Evolutionary conservation across 305 asterid genomes (phyloP).

Genomic region (Rubia occidens): DNA sequence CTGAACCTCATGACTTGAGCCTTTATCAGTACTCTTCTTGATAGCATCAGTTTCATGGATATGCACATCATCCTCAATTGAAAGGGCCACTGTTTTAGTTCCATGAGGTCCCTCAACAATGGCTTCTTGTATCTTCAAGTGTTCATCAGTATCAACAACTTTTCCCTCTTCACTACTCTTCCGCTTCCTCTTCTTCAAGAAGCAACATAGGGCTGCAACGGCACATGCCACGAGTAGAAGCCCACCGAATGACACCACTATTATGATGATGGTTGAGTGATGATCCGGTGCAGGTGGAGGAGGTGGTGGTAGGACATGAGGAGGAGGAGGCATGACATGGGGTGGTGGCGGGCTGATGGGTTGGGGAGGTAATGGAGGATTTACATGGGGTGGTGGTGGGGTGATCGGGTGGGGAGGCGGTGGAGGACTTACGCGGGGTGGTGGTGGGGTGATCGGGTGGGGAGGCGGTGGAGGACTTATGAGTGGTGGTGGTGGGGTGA

Average conservation of each 20-base stretch:
- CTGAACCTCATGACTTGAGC: conserved; percentile 13
- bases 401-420: conserved; percentile 14
- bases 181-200: conserved; percentile 34
- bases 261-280: conserved; percentile 36
- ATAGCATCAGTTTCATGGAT: conserved; percentile 28
- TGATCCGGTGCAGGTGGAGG: conserved; percentile 30
- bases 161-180: conserved; percentile 32
- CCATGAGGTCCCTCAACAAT: conserved; percentile 52
- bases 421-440: conserved; percentile 6
- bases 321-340: conserved; percentile 3
- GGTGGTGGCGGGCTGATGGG: conserved; percentile 4
- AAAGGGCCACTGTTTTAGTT: conserved; percentile 29
- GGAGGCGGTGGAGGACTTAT: conserved; percentile 12
- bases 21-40: conserved; percentile 25
- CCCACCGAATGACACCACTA: conserved; percentile 42
- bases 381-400: conserved; percentile 7
- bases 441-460: conserved; percentile 15
- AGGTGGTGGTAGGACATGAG: conserved; percentile 16
- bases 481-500: conserved; percentile 5
- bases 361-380: conserved; percentile 16
- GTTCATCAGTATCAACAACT: conserved; percentile 36
- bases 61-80: conserved; percentile 46
- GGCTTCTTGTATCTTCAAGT: conserved; percentile 39
- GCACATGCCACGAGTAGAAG: conserved; percentile 36
- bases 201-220: conserved; percentile 41